phyloP scores from a whole-genome alignment of 352 stramenopile species.

The Lagenidium giganteum region DNA sequence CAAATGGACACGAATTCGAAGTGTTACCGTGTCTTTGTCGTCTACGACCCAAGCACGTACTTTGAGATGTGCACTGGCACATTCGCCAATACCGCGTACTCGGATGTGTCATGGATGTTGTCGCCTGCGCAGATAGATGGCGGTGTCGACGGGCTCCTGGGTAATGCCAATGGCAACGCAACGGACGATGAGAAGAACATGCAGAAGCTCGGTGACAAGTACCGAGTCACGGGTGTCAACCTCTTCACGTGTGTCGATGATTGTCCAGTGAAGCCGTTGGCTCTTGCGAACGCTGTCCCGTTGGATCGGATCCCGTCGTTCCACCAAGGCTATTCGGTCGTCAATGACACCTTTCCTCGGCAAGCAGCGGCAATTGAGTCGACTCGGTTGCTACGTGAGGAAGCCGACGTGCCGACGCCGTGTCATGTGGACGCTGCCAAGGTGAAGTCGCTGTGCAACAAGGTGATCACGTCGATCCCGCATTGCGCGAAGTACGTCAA shows the following conservation, averaged over 20 bases:
- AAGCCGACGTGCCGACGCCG: too few relatives aligned
- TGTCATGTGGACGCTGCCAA: background rate
- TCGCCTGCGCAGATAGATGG: background rate
- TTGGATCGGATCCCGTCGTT: too few relatives aligned
- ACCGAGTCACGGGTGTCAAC: background rate
- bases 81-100: background rate
- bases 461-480: background rate
- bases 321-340: too few relatives aligned
- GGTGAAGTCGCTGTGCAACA: background rate
- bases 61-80: conserved; percentile 1
- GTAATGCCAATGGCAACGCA: conserved; percentile 4
- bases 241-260: conserved; percentile 3
- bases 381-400: too few relatives aligned
- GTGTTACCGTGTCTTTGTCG: conserved; percentile 2
- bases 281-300: too few relatives aligned
- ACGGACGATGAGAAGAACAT: conserved; percentile 1
- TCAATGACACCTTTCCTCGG: too few relatives aligned
- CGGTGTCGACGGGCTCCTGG: background rate
- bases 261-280: too few relatives aligned
- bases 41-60: background rate
- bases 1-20: background rate
- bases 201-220: background rate
- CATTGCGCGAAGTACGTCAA: background rate
- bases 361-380: too few relatives aligned
- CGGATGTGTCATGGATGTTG: too few relatives aligned